phyloP scores from a whole-genome alignment of 139 green algal species.

The Pleodorina starrii region DNA sequence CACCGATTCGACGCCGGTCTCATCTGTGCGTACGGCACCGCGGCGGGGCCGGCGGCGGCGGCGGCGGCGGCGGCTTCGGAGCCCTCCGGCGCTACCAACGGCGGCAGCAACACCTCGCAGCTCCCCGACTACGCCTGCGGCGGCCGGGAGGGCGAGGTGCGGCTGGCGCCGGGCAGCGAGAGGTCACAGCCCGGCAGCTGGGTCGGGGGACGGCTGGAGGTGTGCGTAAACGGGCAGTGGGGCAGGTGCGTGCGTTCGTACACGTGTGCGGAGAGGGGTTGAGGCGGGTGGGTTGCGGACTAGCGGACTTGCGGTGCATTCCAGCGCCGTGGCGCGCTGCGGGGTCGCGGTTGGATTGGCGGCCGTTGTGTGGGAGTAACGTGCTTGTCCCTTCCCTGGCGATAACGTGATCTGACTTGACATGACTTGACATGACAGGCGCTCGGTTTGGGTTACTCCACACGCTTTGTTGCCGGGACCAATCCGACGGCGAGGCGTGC shows the following conservation, averaged over 20 bases:
- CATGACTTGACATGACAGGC: too few relatives aligned
- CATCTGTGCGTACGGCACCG: neutral
- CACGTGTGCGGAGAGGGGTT: too few relatives aligned
- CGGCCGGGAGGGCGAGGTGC: neutral
- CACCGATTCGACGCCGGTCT: constrained; percentile 18
- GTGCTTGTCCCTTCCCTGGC: too few relatives aligned
- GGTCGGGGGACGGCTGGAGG: neutral
- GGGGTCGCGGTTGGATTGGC: too few relatives aligned
- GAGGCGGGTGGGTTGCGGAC: too few relatives aligned
- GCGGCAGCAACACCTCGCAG: constrained; percentile 19
- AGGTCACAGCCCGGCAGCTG: neutral
- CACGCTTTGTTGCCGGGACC: too few relatives aligned
- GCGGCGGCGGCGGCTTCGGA: constrained; percentile 16
- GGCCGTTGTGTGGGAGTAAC: too few relatives aligned
- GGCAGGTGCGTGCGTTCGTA: constrained; percentile 30
- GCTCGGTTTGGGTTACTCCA: too few relatives aligned
- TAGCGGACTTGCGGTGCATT: too few relatives aligned
- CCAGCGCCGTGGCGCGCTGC: too few relatives aligned
- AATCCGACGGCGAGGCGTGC: too few relatives aligned
- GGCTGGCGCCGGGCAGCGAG: neutral
- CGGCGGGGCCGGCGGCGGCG: neutral
- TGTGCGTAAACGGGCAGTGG: constrained; percentile 13
- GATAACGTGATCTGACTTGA: too few relatives aligned
- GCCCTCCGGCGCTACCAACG: neutral
- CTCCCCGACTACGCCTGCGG: neutral